phyloP scores from a whole-genome alignment of 1,284 basidiomycete genomes.

The Ustilago lituana region DNA sequence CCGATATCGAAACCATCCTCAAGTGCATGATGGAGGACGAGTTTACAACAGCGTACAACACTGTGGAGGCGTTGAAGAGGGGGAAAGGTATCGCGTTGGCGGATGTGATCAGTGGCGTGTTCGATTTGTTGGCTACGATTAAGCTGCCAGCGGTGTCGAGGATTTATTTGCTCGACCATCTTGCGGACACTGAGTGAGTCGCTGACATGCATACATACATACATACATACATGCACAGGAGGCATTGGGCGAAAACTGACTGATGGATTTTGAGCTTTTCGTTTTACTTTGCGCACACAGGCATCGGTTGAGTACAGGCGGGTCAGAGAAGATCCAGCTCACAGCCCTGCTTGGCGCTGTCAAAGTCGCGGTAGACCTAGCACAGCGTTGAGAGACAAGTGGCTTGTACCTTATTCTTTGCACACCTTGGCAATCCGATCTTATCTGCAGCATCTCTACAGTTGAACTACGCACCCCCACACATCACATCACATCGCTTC shows the following conservation, averaged over 20 bases:
- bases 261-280: too few species aligned
- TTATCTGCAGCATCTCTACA: too few species aligned
- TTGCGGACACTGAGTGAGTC: conserved; percentile 83
- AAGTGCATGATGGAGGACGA: conserved; percentile 96
- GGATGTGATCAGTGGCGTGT: conserved; percentile 92
- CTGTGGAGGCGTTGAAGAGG: conserved; percentile 85
- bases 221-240: too few species aligned
- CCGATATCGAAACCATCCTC: conserved; percentile 90
- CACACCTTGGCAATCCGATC: too few species aligned
- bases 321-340: conserved; percentile 91
- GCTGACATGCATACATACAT: too few species aligned
- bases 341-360: conserved; percentile 91
- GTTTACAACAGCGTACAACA: conserved; percentile 88
- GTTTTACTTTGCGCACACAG: too few species aligned
- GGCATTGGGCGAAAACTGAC: too few species aligned
- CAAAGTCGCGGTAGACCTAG: conserved; percentile 85
- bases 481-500: too few species aligned
- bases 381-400: conserved; percentile 35
- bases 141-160: conserved; percentile 86
- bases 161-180: conserved; percentile 87
- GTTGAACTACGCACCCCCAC: too few species aligned
- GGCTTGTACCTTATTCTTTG: too few species aligned
- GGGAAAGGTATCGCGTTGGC: conserved; percentile 93
- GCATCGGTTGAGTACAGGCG: conserved; percentile 90
- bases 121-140: conserved; percentile 86